phyloP scores from a whole-genome alignment of 805 yeast species.

The Wickerhamiella alocasiicola region DNA sequence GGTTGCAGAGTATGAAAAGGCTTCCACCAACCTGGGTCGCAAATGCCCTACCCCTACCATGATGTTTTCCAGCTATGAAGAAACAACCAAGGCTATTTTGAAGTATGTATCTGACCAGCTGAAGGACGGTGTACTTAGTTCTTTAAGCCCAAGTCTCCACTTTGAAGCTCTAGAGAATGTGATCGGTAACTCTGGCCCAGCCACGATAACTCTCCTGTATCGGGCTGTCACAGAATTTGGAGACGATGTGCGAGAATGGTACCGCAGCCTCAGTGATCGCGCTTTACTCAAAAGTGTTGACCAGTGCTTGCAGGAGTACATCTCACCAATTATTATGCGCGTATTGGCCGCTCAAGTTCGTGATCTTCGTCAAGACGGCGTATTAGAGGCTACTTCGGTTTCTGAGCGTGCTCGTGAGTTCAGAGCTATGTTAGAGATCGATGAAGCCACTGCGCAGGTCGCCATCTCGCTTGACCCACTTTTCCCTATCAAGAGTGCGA shows the following conservation, averaged over 20 bases:
- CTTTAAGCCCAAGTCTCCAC: not conserved
- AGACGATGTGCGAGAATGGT: slow-evolving; percentile 18
- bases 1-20: not conserved
- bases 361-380: slow-evolving; percentile 1
- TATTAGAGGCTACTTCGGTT: slow-evolving; percentile 11
- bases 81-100: slow-evolving; percentile 1
- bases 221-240: slow-evolving; percentile 11
- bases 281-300: slow-evolving; percentile 14
- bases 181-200: not conserved
- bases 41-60: slow-evolving; percentile 1
- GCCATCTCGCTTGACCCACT: slow-evolving; percentile 57
- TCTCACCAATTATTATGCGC: slow-evolving; percentile 16
- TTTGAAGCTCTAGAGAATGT: not conserved
- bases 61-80: not conserved
- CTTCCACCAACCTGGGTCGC: not conserved
- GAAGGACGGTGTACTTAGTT: not conserved
- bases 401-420: slow-evolving; percentile 18
- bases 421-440: slow-evolving; percentile 18
- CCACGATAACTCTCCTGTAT: slow-evolving; percentile 14
- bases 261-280: slow-evolving; percentile 18
- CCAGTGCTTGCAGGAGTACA: slow-evolving; percentile 7
- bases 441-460: slow-evolving; percentile 28
- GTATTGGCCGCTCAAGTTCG: slow-evolving; percentile 11
- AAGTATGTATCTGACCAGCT: not conserved
- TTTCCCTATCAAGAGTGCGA: slow-evolving; percentile 54